These are phyloP conservation scores for Isoetes taiwanensis DNA, from an alignment of 75 land plant species.

Conservation along the genomic window DNA sequence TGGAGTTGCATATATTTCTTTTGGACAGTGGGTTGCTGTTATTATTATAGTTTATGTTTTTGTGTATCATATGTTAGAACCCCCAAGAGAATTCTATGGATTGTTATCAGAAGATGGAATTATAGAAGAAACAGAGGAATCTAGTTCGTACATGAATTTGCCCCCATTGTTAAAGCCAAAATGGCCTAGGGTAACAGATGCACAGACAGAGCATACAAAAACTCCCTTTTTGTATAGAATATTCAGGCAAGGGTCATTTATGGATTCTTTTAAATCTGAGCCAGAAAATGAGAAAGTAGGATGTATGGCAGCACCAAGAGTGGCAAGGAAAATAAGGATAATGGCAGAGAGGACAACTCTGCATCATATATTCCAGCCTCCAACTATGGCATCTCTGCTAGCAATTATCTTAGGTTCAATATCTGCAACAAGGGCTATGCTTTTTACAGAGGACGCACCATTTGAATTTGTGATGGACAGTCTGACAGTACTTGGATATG, in stretches of 20 bases:
- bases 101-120: too few relatives aligned
- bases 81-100: too few relatives aligned
- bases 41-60: too few relatives aligned
- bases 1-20: too few relatives aligned
- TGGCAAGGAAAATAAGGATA: slow-evolving; percentile 53
- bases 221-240: slow-evolving; percentile 59
- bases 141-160: too few relatives aligned
- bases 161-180: slow-evolving; percentile 64
- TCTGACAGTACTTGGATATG: slow-evolving; percentile 54
- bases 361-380: slow-evolving; percentile 68
- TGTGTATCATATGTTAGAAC: too few relatives aligned
- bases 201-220: slow-evolving; percentile 50
- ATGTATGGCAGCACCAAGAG: slow-evolving; percentile 60
- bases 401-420: slow-evolving; percentile 54
- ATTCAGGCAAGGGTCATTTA: slow-evolving; percentile 38
- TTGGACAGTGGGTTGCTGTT: too few relatives aligned
- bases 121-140: too few relatives aligned
- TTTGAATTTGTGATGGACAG: slow-evolving; percentile 51
- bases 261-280: slow-evolving; percentile 16
- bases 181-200: slow-evolving; percentile 74
- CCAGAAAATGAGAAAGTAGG: slow-evolving; percentile 32
- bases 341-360: slow-evolving; percentile 77
- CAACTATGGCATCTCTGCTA: slow-evolving; percentile 71
- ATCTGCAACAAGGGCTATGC: slow-evolving; percentile 28
- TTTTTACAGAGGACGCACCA: slow-evolving; percentile 63